A percentile compares a stretch with the other conserved stretches of the same genome.
These are phyloP conservation scores for Talaromyces rugulosus DNA, from an alignment of 2,329 filamentous ascomycete genomes.

Conservation along the genomic window DNA sequence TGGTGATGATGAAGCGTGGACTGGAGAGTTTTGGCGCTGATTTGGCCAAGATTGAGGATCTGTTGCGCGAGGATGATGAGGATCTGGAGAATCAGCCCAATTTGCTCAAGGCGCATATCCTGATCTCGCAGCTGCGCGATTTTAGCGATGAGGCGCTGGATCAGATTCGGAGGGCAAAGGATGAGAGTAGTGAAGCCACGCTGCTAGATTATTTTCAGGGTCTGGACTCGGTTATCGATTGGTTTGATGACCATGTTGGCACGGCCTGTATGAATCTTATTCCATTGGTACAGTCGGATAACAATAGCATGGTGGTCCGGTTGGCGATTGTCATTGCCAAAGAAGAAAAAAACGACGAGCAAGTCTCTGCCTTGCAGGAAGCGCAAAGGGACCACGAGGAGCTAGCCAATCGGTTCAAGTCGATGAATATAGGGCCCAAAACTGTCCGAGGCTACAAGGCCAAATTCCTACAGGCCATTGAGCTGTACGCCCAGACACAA, in stretches of 20 bases:
- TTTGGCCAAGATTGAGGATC: conserved; percentile 67
- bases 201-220: conserved; percentile 85
- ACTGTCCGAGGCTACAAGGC: conserved; percentile 94
- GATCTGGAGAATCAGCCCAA: conserved; percentile 90
- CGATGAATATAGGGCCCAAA: conserved; percentile 89
- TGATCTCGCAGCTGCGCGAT: conserved; percentile 84
- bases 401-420: conserved; percentile 87
- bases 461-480: conserved; percentile 81
- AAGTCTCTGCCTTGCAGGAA: conserved; percentile 85
- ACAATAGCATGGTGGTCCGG: conserved; percentile 83
- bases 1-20: conserved; percentile 87
- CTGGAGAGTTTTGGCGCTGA: conserved; percentile 82
- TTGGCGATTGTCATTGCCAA: conserved; percentile 89
- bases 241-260: conserved; percentile 94
- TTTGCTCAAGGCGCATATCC: conserved; percentile 82
- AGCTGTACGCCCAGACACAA: conserved; percentile 66
- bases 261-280: conserved; percentile 87
- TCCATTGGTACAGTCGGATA: conserved; percentile 77
- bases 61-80: conserved; percentile 78
- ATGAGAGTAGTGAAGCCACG: conserved; percentile 71
- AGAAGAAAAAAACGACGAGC: conserved; percentile 93
- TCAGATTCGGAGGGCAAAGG: conserved; percentile 77
- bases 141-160: conserved; percentile 96
- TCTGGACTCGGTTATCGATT: conserved; percentile 81
- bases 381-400: conserved; percentile 95